Base-by-base conservation (phyloP, 805 yeast genomes). In the Metschnikowia hibisci region DNA sequence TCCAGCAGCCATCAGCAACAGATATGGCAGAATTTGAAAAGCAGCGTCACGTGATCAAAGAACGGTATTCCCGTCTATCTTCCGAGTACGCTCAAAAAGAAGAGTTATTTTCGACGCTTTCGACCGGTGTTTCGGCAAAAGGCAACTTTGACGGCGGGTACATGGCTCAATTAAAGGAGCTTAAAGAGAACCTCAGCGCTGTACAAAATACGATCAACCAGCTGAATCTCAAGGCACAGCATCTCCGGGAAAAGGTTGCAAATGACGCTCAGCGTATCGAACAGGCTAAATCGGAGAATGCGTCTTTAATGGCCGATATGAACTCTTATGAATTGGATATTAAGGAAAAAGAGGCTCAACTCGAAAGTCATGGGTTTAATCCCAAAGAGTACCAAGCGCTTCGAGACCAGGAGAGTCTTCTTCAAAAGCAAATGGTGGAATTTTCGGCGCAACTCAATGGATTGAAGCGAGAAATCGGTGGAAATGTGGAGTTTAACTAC, bases 91-190 rank as follows among this genome's bases (percentile, higher is more conserved):
- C 70, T 27, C 74, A 70, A 46, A 87, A 85, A 52, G 91, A 87
- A 54, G 96, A 90, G 48, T 70, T 90, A 9, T 64, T 87, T 8
- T 84, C 93, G 0, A 82, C 95, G 0, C 69, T 90, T 32, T 81
- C 89, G 0, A 87, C 96, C 0, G 96, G 97, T 54, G 81, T 90
- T n/a, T 85, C 96, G 0, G 78, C 95, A 0, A 81, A 78, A 46
- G 96, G 95, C 42, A 73, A 69, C 28, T 74, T 81, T 0, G 84
- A 82, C 54, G 82, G 85, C 27, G 96, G 96, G 7, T 90, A 87
- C 61, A 66, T 74, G 48, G 74, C 82, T 2, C 96, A 88, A 54
- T 63, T 89, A 32, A 77, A 78, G 44, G 80, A 78, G 36, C 80
- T 79, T 7, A 83, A 82, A 52, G 74, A 74, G 18, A 71, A 68